Conservation (phyloP, 495 filamentous ascomycete species). For the Penicillium parvum region DNA sequence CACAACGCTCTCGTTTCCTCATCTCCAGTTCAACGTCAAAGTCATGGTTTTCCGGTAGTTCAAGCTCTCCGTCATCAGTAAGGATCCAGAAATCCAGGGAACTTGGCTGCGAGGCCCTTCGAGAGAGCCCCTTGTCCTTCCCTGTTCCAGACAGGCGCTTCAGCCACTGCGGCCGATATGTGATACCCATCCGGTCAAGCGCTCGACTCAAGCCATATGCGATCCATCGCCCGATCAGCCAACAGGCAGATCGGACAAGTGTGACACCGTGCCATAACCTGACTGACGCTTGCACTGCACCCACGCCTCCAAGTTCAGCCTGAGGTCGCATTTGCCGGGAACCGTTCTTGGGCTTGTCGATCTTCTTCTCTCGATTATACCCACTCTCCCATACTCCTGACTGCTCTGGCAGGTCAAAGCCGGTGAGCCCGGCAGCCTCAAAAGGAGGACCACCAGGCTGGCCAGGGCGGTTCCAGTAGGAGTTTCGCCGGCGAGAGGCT, state of each 20-base stretch:
- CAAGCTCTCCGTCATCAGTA: conserved; percentile 51
- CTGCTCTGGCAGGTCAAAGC: conserved; percentile 33
- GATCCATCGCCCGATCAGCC: conserved; percentile 57
- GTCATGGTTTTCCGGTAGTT: conserved; percentile 51
- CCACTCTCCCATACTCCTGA: conserved; percentile 49
- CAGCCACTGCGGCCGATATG: conserved; percentile 59
- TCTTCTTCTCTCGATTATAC: conserved; percentile 63
- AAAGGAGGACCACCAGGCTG: conserved; percentile 29
- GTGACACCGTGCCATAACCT: conserved; percentile 69
- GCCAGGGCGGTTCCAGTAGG: conserved; percentile 20
- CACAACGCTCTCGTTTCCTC: conserved; percentile 49
- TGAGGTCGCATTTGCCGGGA: conserved; percentile 34
- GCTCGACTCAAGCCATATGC: conserved; percentile 50
- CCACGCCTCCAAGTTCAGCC: conserved; percentile 60
- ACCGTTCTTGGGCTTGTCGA: conserved; percentile 46
- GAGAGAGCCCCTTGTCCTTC: conserved; percentile 11
- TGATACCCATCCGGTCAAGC: conserved; percentile 58
- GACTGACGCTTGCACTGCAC: conserved; percentile 65
- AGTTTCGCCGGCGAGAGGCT: conserved; percentile 28
- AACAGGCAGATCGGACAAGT: conserved; percentile 68
- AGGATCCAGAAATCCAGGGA: conserved; percentile 58
- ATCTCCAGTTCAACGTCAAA: conserved; percentile 78
- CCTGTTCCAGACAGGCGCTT: conserved; percentile 30
- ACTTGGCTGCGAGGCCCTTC: conserved; percentile 18
- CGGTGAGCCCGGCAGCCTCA: conserved; percentile 26